phyloP scores from a whole-genome alignment of 2,329 filamentous ascomycete species.

The Epichloe gansuensis region DNA sequence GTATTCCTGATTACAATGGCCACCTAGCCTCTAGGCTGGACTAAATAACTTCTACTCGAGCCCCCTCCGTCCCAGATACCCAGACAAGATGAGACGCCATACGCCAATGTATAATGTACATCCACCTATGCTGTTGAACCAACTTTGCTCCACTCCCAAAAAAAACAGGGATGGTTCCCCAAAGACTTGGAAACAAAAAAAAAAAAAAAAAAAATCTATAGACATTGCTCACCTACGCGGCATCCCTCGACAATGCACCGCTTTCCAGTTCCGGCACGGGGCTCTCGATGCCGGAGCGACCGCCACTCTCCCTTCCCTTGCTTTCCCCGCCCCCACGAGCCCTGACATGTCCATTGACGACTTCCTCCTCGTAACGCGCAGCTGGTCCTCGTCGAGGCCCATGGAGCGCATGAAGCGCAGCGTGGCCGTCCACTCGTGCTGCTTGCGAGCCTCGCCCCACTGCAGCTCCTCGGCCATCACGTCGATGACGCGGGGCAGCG shows the following conservation, averaged over 20 bases:
- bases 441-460: constrained; percentile 49
- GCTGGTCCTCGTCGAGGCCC: constrained; percentile 25
- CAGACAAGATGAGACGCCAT: too few species aligned
- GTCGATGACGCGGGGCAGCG: constrained; percentile 58
- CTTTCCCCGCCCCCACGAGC: neutral
- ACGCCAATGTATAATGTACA: too few species aligned
- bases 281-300: neutral
- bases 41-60: too few species aligned
- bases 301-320: neutral
- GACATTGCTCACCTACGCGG: neutral
- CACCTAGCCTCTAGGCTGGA: too few species aligned
- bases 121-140: too few species aligned
- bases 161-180: too few species aligned
- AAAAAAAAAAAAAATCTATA: neutral
- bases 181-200: neutral
- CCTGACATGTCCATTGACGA: constrained; percentile 3
- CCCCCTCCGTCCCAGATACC: too few species aligned
- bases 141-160: too few species aligned
- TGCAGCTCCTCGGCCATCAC: constrained; percentile 58
- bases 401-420: constrained; percentile 32
- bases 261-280: neutral
- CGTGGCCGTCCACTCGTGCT: constrained; percentile 42
- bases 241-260: neutral
- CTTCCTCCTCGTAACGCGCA: constrained; percentile 12
- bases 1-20: too few species aligned